Evolutionary conservation across 2,329 filamentous ascomycete species (phyloP).

Genomic region (Mycosphaerella sp.): DNA sequence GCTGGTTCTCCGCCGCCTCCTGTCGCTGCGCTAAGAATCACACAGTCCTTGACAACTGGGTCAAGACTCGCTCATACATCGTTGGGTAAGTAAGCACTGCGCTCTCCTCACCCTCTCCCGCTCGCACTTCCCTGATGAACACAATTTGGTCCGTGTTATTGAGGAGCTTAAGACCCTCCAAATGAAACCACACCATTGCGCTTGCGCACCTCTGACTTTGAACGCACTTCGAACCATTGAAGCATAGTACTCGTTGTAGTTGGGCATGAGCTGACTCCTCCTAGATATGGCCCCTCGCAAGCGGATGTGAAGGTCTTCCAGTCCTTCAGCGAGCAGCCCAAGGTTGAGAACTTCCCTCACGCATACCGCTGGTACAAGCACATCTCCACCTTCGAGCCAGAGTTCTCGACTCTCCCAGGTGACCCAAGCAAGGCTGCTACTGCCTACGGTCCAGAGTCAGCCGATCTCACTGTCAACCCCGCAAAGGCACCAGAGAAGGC

Average conservation of each 20-base stretch:
- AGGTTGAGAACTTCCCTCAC: slow-evolving; percentile 82
- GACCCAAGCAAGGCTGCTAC: slow-evolving; percentile 85
- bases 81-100: slow-evolving; percentile 59
- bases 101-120: slow-evolving; percentile 21
- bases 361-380: slow-evolving; percentile 99
- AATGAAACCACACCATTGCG: slow-evolving; percentile 71
- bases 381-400: slow-evolving; percentile 84
- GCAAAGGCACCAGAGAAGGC: slow-evolving; percentile 69
- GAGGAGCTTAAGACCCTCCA: slow-evolving; percentile 89
- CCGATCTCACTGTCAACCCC: slow-evolving; percentile 74
- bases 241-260: slow-evolving; percentile 16
- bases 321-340: slow-evolving; percentile 69
- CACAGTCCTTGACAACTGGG: slow-evolving; percentile 64
- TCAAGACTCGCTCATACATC: slow-evolving; percentile 72
- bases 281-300: slow-evolving; percentile 68
- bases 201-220: slow-evolving; percentile 66
- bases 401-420: slow-evolving; percentile 85
- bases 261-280: slow-evolving; percentile 11
- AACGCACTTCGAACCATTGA: slow-evolving; percentile 15
- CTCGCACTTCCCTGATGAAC: slow-evolving; percentile 62
- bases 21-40: slow-evolving; percentile 15
- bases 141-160: slow-evolving; percentile 90
- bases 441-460: slow-evolving; percentile 80
- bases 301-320: slow-evolving; percentile 96
- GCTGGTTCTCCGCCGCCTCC: slow-evolving; percentile 8